Percentiles rank a stretch among this genome's conserved stretches.
Evolutionary conservation across 768 basidiomycete genomes (phyloP).

Genomic region (Boletus huronensis): DNA sequence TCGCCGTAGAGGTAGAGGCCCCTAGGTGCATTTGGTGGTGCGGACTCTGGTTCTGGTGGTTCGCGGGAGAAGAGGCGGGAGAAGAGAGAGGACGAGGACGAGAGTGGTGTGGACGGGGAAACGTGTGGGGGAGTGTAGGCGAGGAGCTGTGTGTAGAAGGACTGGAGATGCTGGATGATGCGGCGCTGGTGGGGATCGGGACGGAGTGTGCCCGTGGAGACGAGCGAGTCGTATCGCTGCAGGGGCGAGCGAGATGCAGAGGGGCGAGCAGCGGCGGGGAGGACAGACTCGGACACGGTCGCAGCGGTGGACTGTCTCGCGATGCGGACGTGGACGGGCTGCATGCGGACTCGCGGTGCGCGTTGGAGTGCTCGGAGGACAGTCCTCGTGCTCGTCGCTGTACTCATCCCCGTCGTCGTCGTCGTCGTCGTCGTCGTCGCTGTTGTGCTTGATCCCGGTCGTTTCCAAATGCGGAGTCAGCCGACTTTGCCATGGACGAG

Average conservation of each 20-base stretch:
- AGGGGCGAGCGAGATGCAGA: slow-evolving; percentile 22
- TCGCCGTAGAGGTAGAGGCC: slow-evolving; percentile 95
- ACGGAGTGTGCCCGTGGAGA: slow-evolving; percentile 51
- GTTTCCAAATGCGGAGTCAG: background rate
- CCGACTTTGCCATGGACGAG: slow-evolving; percentile 25
- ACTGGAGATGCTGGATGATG: slow-evolving; percentile 80
- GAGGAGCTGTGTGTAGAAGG: slow-evolving; percentile 67
- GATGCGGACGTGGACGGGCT: background rate
- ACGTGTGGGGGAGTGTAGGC: slow-evolving; percentile 69
- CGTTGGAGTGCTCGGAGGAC: background rate
- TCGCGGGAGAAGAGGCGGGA: slow-evolving; percentile 30
- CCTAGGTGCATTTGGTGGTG: slow-evolving; percentile 62
- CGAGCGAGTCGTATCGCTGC: slow-evolving; percentile 45
- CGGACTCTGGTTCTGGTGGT: slow-evolving; percentile 21
- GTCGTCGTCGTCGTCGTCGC: background rate
- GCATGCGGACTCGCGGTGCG: background rate
- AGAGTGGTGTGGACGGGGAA: slow-evolving; percentile 35
- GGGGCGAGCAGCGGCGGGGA: background rate
- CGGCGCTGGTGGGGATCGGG: slow-evolving; percentile 81
- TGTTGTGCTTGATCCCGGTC: background rate
- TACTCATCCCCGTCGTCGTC: slow-evolving; percentile 4
- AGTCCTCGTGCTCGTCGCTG: slow-evolving; percentile 1
- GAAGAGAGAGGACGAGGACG: slow-evolving; percentile 14
- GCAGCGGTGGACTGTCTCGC: slow-evolving; percentile 13
- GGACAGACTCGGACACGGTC: background rate